Evolutionary conservation across 441 rosid species (phyloP).

Genomic region (Pelargonium exstipulatum): DNA sequence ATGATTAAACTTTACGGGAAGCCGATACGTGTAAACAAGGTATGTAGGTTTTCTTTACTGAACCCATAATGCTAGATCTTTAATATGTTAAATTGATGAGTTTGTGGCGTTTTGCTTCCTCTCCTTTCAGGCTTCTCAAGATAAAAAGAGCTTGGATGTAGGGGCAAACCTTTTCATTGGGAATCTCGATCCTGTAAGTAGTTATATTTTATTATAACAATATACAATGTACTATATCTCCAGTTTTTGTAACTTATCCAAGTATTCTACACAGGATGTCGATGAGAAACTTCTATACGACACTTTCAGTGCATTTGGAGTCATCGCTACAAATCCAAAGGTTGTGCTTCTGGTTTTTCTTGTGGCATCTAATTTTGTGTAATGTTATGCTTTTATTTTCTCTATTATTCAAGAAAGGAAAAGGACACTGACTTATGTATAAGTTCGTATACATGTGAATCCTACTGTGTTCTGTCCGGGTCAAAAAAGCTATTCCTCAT

Average conservation of each 20-base stretch:
- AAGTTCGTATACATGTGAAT: no score
- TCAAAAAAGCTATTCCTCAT: neutral
- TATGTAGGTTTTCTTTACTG: slow-evolving; percentile 15
- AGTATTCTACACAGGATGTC: slow-evolving; percentile 58
- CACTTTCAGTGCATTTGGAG: slow-evolving; percentile 96
- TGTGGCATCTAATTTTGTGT: neutral
- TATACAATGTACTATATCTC: neutral
- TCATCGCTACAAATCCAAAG: slow-evolving; percentile 89
- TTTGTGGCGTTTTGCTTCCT: slow-evolving; percentile 17
- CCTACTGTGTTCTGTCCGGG: neutral
- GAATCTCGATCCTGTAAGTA: slow-evolving; percentile 85
- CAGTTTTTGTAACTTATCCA: slow-evolving; percentile 14
- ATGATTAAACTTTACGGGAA: slow-evolving; percentile 94
- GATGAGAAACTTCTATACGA: slow-evolving; percentile 90
- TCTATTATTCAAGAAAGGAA: neutral
- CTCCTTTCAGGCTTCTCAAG: slow-evolving; percentile 77
- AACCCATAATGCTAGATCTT: neutral
- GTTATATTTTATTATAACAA: slow-evolving; percentile 4
- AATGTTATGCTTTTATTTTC: neutral
- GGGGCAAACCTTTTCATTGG: slow-evolving; percentile 96
- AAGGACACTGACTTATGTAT: neutral
- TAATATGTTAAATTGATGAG: neutral
- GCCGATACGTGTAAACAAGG: slow-evolving; percentile 97
- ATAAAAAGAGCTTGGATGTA: slow-evolving; percentile 90
- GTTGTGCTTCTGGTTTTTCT: slow-evolving; percentile 27